Conservation (phyloP, 176 grass and related monocot species). For the Raddia guianensis region DNA sequence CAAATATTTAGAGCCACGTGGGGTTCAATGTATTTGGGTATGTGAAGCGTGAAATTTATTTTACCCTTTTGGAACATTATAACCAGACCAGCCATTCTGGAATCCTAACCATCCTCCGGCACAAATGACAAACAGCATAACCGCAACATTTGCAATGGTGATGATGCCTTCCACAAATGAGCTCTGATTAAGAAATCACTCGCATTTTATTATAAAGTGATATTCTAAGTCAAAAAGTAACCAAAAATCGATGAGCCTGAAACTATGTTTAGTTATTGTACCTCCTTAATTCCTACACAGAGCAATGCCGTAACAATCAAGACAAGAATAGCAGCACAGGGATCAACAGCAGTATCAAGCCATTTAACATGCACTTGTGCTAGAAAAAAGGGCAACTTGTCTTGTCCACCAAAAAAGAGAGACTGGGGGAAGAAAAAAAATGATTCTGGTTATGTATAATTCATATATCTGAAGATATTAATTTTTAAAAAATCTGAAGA, state of each 20-base stretch:
- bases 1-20: constrained; percentile 21
- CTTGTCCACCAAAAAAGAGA: constrained; percentile 86
- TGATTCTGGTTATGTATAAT: not conserved
- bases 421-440: constrained; percentile 47
- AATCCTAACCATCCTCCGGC: constrained; percentile 91
- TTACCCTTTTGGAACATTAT: constrained; percentile 72
- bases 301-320: constrained; percentile 76
- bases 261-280: constrained; percentile 33
- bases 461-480: not conserved
- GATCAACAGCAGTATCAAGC: constrained; percentile 67
- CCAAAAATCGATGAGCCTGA: not conserved
- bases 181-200: constrained; percentile 56
- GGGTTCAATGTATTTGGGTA: constrained; percentile 7
- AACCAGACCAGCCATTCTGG: constrained; percentile 76
- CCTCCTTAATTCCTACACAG: constrained; percentile 91
- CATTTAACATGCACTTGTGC: constrained; percentile 65
- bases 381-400: constrained; percentile 74
- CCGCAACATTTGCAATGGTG: constrained; percentile 69
- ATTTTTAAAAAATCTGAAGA: not conserved
- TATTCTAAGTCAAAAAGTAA: constrained; percentile 1
- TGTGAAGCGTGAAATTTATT: constrained; percentile 26
- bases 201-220: constrained; percentile 7
- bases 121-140: constrained; percentile 83
- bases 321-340: constrained; percentile 95
- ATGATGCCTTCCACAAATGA: constrained; percentile 79